Evolutionary conservation across 202 grass and related monocot species (phyloP).

Genomic region (Panicum virgatum): DNA sequence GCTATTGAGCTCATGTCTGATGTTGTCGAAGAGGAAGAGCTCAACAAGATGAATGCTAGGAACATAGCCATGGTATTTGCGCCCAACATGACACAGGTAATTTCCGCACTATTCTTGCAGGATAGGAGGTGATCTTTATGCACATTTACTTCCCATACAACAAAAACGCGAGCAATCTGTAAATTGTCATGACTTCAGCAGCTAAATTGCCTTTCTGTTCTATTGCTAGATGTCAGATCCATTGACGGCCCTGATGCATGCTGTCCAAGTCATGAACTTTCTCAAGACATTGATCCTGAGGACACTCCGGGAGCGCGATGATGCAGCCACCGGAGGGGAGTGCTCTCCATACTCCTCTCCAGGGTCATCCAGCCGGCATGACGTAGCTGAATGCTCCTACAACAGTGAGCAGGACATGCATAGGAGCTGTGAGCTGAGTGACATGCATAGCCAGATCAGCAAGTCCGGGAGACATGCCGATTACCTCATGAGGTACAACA

Average conservation of each 20-base stretch:
- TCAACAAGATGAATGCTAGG: constrained; percentile 96
- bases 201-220: constrained; percentile 25
- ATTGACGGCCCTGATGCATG: constrained; percentile 95
- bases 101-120: constrained; percentile 11
- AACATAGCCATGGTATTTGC: constrained; percentile 97
- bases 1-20: constrained; percentile 88
- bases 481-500: constrained; percentile 49
- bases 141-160: not conserved
- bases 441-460: constrained; percentile 49
- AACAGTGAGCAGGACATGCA: constrained; percentile 53
- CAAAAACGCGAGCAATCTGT: not conserved
- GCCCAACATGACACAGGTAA: constrained; percentile 96
- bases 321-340: constrained; percentile 47
- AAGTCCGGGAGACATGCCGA: constrained; percentile 46
- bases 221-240: constrained; percentile 92
- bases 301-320: constrained; percentile 68
- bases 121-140: not conserved
- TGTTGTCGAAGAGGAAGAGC: constrained; percentile 83
- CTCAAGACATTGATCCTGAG: constrained; percentile 92
- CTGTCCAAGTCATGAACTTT: constrained; percentile 98
- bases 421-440: constrained; percentile 58
- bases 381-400: constrained; percentile 39
- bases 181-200: not conserved
- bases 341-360: constrained; percentile 74
- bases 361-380: constrained; percentile 38